Conservation (phyloP, 2,329 filamentous ascomycete species). For the Leptodontidium sp. region DNA sequence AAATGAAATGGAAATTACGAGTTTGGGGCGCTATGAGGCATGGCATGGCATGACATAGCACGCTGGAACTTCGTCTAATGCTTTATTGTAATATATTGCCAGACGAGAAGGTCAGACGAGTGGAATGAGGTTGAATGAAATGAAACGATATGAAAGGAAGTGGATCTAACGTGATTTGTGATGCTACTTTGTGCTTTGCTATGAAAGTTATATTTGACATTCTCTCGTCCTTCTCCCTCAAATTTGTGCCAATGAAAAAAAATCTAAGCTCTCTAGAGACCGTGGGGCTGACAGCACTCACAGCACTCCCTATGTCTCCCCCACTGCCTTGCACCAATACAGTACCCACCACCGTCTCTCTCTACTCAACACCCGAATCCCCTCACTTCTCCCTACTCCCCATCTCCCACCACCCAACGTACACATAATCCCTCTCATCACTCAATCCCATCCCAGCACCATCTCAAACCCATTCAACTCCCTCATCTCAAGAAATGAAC, state of each 20-base stretch:
- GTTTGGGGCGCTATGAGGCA: background rate
- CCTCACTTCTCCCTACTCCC: too few species aligned
- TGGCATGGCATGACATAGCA: background rate
- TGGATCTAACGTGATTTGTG: background rate
- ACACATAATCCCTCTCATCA: too few species aligned
- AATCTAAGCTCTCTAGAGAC: too few species aligned
- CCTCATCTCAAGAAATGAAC: constrained; percentile 30
- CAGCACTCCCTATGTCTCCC: too few species aligned
- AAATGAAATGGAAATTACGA: background rate
- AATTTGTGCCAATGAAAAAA: too few species aligned
- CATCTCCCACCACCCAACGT: too few species aligned
- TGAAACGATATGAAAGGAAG: background rate
- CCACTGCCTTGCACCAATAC: too few species aligned
- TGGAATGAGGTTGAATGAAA: constrained; percentile 3
- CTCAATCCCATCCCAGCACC: too few species aligned
- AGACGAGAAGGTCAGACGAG: constrained; percentile 7
- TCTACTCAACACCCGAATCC: too few species aligned
- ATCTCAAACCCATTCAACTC: background rate
- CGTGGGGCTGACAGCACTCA: too few species aligned
- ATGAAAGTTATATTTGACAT: too few species aligned
- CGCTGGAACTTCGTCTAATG: constrained; percentile 26
- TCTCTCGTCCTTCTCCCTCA: background rate
- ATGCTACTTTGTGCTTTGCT: background rate
- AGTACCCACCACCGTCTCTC: too few species aligned
- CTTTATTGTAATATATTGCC: constrained; percentile 34